Evolutionary conservation across 2,329 filamentous ascomycete genomes (phyloP).

Genomic region (Whalleya microplaca): DNA sequence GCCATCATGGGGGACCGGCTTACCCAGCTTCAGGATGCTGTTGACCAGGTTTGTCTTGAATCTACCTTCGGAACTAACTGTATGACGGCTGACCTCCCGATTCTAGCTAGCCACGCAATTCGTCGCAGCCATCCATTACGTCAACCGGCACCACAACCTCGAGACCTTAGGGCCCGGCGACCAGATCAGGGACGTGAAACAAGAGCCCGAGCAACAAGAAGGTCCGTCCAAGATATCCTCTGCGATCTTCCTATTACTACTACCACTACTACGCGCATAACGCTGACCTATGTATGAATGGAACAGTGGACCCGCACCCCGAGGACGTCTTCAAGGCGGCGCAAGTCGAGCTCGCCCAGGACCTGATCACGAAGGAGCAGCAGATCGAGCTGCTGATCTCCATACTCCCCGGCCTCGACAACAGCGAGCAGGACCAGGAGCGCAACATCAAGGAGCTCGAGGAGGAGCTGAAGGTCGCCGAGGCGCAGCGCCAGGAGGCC

Average conservation of each 20-base stretch:
- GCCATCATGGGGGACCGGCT: slow-evolving; percentile 70
- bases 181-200: slow-evolving; percentile 62
- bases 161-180: slow-evolving; percentile 61
- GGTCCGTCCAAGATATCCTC: slow-evolving; percentile 41
- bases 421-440: slow-evolving; percentile 77
- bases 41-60: slow-evolving; percentile 67
- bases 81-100: slow-evolving; percentile 18
- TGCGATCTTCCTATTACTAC: no score
- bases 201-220: slow-evolving; percentile 55
- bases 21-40: slow-evolving; percentile 82
- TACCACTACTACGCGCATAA: neutral
- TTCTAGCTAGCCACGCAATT: slow-evolving; percentile 69
- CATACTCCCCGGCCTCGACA: slow-evolving; percentile 75
- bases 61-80: neutral
- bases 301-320: slow-evolving; percentile 62
- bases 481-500: slow-evolving; percentile 64
- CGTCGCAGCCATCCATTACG: slow-evolving; percentile 67
- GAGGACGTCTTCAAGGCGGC: slow-evolving; percentile 68
- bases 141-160: slow-evolving; percentile 70
- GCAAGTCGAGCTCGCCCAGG: slow-evolving; percentile 73
- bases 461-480: slow-evolving; percentile 65
- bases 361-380: slow-evolving; percentile 79
- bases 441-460: slow-evolving; percentile 67
- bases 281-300: slow-evolving; percentile 15
- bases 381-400: slow-evolving; percentile 81